These are phyloP conservation scores for Voacanga thouarsii DNA, from an alignment of 257 asterid species.

Conservation along the genomic window DNA sequence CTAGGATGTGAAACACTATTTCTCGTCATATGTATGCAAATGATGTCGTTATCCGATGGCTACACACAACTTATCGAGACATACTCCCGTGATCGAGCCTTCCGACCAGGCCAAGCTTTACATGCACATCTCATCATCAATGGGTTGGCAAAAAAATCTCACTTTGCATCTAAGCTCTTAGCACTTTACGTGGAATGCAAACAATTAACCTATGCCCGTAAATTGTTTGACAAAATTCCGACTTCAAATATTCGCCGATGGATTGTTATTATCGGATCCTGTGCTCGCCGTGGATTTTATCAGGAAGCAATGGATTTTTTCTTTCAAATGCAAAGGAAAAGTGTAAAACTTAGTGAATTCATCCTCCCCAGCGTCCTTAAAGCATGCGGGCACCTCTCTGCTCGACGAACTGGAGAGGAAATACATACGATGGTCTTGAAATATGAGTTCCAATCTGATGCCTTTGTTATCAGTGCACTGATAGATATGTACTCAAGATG, in stretches of 20 bases:
- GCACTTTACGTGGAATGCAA: slow-evolving; percentile 43
- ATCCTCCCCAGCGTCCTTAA: slow-evolving; percentile 69
- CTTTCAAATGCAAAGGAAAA: slow-evolving; percentile 37
- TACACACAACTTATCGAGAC: slow-evolving; percentile 40
- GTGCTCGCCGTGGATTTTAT: slow-evolving; percentile 46
- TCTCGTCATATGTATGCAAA: no score
- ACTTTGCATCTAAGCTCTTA: slow-evolving; percentile 46
- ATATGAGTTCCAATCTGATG: slow-evolving; percentile 40
- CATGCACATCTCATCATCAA: slow-evolving; percentile 55
- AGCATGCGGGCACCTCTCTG: slow-evolving; percentile 65
- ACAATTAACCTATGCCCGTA: slow-evolving; percentile 36
- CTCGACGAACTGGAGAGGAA: slow-evolving; percentile 42
- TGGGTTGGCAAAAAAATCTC: slow-evolving; percentile 37
- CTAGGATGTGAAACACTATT: no score
- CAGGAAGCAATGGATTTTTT: slow-evolving; percentile 46
- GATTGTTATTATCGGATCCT: slow-evolving; percentile 58
- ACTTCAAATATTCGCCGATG: slow-evolving; percentile 43
- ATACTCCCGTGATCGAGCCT: slow-evolving; percentile 30
- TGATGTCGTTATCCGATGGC: slow-evolving; percentile 20
- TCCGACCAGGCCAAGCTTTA: slow-evolving; percentile 42
- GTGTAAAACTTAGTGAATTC: slow-evolving; percentile 35
- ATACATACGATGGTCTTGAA: slow-evolving; percentile 48
- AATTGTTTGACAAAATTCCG: slow-evolving; percentile 67
- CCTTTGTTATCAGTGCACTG: slow-evolving; percentile 53
- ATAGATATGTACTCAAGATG: slow-evolving; percentile 65